phyloP scores from a whole-genome alignment of 805 yeast genomes.

The Candida mattraensis region DNA sequence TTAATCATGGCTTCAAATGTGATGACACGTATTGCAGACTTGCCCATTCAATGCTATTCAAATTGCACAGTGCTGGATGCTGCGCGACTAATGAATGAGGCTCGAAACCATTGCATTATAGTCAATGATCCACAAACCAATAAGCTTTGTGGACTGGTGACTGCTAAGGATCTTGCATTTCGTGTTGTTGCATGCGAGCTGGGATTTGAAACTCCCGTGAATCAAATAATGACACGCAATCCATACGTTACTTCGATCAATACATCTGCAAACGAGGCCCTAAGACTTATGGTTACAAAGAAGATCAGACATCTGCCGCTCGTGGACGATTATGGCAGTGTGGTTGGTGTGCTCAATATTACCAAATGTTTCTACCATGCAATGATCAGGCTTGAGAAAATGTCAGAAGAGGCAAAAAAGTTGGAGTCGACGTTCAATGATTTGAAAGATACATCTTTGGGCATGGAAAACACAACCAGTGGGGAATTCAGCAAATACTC shows the following conservation, averaged over 20 bases:
- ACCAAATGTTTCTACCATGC: constrained; percentile 49
- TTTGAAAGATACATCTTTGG: constrained; percentile 22
- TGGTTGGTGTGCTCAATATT: constrained; percentile 45
- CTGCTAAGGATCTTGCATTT: constrained; percentile 48
- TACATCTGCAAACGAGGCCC: constrained; percentile 43
- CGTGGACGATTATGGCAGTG: constrained; percentile 34
- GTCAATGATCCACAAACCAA: constrained; percentile 32
- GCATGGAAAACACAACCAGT: constrained; percentile 11
- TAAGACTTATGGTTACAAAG: constrained; percentile 41
- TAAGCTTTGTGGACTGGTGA: constrained; percentile 39
- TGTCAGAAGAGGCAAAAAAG: constrained; percentile 38
- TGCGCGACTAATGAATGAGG: constrained; percentile 38
- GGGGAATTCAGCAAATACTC: constrained; percentile 22
- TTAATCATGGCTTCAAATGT: constrained; percentile 15
- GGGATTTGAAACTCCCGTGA: constrained; percentile 30
- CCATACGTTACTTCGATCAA: constrained; percentile 38
- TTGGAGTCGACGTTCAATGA: constrained; percentile 32
- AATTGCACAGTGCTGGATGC: constrained; percentile 34
- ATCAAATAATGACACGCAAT: constrained; percentile 39
- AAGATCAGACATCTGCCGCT: constrained; percentile 46
- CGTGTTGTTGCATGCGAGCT: constrained; percentile 37
- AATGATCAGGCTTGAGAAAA: constrained; percentile 41
- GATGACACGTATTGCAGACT: constrained; percentile 35
- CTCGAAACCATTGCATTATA: constrained; percentile 41
- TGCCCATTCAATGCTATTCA: constrained; percentile 37